A percentile compares a stretch with the other conserved stretches of the same genome.
Conservation (phyloP, 345 rosid genomes). For the Clausena lansium region DNA sequence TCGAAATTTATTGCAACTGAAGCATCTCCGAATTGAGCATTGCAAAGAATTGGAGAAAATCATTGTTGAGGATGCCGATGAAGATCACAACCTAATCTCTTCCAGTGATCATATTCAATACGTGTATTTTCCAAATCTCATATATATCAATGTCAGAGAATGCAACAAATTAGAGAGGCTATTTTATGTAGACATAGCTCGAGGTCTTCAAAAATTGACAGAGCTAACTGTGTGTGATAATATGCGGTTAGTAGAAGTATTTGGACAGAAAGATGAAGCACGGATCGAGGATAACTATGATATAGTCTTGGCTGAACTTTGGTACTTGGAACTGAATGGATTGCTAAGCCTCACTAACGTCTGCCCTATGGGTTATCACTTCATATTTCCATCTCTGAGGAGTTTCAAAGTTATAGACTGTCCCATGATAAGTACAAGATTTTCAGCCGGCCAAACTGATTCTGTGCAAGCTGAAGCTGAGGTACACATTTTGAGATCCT, state of each 20-base stretch:
- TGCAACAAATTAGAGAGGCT: not conserved
- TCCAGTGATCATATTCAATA: not conserved
- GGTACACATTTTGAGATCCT: no score
- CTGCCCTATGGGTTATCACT: not conserved
- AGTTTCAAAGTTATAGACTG: not conserved
- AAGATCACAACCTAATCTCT: not conserved
- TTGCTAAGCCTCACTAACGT: not conserved
- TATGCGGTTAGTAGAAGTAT: not conserved
- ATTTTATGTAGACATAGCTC: not conserved
- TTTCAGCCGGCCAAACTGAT: not conserved
- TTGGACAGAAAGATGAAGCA: not conserved
- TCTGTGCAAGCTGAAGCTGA: not conserved
- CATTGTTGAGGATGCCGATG: not conserved
- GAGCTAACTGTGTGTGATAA: not conserved
- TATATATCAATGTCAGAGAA: not conserved
- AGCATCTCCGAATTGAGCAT: not conserved
- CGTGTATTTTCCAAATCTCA: not conserved
- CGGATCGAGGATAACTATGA: no score
- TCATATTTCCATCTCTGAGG: not conserved
- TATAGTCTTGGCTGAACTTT: not conserved
- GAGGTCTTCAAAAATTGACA: not conserved
- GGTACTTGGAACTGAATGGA: fast-evolving
- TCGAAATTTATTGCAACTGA: conserved; percentile 5
- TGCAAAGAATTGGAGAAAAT: conserved; percentile 10
- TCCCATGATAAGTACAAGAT: not conserved